A percentile compares a stretch with the other conserved stretches of the same genome.
Evolutionary conservation across 768 basidiomycete species (phyloP).

Genomic region (Lactarius hatsudake): DNA sequence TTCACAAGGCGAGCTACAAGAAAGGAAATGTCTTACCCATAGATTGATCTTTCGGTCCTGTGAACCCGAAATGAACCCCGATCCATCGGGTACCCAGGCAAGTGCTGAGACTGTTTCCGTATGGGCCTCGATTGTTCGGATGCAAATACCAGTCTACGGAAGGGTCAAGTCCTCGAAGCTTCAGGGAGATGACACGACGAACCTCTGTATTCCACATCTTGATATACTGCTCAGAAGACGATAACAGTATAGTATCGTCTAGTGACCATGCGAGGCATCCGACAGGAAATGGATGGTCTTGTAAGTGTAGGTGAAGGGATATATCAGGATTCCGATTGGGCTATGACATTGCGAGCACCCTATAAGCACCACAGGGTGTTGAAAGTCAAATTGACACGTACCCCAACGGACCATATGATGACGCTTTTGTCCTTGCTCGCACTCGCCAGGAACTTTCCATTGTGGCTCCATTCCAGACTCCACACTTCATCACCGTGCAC

Average conservation of each 20-base stretch:
- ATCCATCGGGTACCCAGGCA: constrained; percentile 84
- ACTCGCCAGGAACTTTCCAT: constrained; percentile 79
- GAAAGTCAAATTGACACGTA: constrained; percentile 40
- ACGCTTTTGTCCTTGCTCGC: constrained; percentile 85
- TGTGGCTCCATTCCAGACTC: constrained; percentile 93
- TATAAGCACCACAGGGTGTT: constrained; percentile 7
- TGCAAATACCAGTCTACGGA: constrained; percentile 67
- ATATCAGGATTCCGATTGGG: constrained; percentile 45
- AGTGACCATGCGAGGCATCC: constrained; percentile 90
- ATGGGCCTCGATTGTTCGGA: constrained; percentile 67
- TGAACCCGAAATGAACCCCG: constrained; percentile 86
- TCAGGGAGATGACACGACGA: constrained; percentile 20
- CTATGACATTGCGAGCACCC: constrained; percentile 11
- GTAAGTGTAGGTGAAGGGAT: constrained; percentile 58
- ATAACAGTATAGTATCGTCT: constrained; percentile 81
- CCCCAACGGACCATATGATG: constrained; percentile 86
- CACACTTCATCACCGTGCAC: constrained; percentile 94
- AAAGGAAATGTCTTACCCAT: constrained; percentile 57
- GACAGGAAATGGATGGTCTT: constrained; percentile 77
- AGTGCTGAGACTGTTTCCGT: constrained; percentile 82
- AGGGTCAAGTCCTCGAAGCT: constrained; percentile 18
- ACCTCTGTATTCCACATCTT: constrained; percentile 92
- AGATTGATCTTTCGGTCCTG: constrained; percentile 80
- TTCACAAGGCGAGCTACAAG: constrained; percentile 19
- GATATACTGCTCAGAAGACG: constrained; percentile 76